These are phyloP conservation scores for Protostelium mycophagum DNA, from an alignment of 78 protist genomes.

Conservation along the genomic window DNA sequence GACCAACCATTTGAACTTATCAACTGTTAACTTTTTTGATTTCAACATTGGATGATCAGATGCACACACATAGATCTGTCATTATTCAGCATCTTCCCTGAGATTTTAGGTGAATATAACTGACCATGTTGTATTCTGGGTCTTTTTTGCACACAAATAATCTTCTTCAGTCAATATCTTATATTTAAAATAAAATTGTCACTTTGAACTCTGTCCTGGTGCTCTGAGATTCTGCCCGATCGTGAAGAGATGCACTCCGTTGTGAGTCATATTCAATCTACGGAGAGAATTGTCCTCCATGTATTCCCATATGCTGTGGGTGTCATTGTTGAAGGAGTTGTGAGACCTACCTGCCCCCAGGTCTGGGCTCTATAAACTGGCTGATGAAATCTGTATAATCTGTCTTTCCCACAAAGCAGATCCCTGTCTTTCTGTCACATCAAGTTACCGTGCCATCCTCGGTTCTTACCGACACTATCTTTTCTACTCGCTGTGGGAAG, in stretches of 20 bases:
- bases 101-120: no score
- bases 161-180: not conserved
- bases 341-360: conserved; percentile 2
- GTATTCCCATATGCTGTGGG: not conserved
- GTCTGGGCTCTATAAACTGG: conserved; percentile 21
- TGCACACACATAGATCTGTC: not conserved
- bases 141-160: not conserved
- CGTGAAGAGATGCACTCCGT: not conserved
- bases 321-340: not conserved
- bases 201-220: not conserved
- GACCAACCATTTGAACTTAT: not conserved
- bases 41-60: not conserved
- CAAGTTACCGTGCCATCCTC: conserved; percentile 1
- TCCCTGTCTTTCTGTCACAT: conserved; percentile 57
- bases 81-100: not conserved
- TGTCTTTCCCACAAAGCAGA: conserved; percentile 81
- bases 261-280: not conserved
- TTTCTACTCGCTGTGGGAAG: conserved; percentile 28
- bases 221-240: not conserved
- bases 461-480: conserved; percentile 22
- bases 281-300: not conserved
- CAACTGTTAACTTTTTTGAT: not conserved
- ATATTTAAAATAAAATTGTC: not conserved
- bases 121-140: not conserved
- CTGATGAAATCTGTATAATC: conserved; percentile 46